Evolutionary conservation across 2,329 filamentous ascomycete species (phyloP), one percentile per base, ranked within the genome.

Genomic region (Colletotrichum neosansevieriae): DNA sequence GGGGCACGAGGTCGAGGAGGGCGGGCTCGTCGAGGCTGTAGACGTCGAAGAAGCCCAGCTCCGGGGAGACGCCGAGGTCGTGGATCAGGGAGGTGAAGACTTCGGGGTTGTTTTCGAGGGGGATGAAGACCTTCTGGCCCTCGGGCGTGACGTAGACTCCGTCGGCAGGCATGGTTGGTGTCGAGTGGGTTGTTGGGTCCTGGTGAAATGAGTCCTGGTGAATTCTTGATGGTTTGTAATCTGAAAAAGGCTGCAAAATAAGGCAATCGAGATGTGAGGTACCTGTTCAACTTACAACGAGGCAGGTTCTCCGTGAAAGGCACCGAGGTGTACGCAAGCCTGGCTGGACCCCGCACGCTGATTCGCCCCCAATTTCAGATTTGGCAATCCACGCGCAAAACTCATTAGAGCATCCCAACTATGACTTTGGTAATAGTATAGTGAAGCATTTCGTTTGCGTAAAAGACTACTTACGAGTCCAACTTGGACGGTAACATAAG

Each of bases 1-100:
- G 91, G 0, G 93, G 93, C 7, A 94, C 87, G 78, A 94, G 89
- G 63, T 88, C 86, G 70, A 96, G 85, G n/a, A 95, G 86, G 29
- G 91, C 87, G 0, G 91, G 88, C 50, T 96, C 92, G 76, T 93
- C 90, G 75, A 97, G 88, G 73, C 89, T 92, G 83, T 89, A 95
- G 77, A 97, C 91, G 77, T 97, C 93, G 79, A 93, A 88, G 84
- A 96, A 97, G 73, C 86, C 84, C 15, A 97, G 84, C 42, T 85
- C 81, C 29, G 83, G 76, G 1, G 92, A 90, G 50, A 96, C 84
- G 56, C 93, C 93, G 13, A 96, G 86, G 72, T 89, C 88, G 76
- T 89, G 88, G 29, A 92, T 86, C 15, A 97, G 86, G 51, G 86
- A 82, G 64, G 88, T 91, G 86, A 97, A 94, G 54, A 95, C 89